Conservation (phyloP, 2,329 filamentous ascomycete species). For the Sphaerulina musiva region DNA sequence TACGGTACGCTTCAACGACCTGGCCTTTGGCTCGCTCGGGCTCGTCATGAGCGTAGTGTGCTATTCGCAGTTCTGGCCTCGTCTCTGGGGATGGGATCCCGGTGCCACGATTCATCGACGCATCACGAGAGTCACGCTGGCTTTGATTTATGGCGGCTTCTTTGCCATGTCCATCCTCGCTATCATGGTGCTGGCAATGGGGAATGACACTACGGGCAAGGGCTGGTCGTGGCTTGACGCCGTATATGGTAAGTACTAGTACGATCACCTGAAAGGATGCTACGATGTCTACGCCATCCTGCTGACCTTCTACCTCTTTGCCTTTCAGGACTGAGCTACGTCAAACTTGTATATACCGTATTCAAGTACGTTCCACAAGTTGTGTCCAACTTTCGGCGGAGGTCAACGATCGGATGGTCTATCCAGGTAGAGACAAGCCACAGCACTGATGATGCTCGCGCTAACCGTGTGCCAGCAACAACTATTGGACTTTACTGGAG, state of each 20-base stretch:
- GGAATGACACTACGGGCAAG: slow-evolving; percentile 42
- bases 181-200: slow-evolving; percentile 41
- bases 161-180: slow-evolving; percentile 48
- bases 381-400: slow-evolving; percentile 72
- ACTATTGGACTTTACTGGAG: slow-evolving; percentile 74
- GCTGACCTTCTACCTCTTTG: too few relatives aligned
- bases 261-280: too few relatives aligned
- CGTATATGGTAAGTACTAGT: slow-evolving; percentile 41
- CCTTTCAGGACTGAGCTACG: slow-evolving; percentile 59
- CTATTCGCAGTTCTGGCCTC: slow-evolving; percentile 68
- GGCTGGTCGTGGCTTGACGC: slow-evolving; percentile 61
- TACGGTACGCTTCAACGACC: slow-evolving; percentile 83
- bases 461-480: slow-evolving; percentile 52
- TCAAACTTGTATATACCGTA: slow-evolving; percentile 81
- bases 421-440: slow-evolving; percentile 44
- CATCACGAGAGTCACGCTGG: slow-evolving; percentile 57
- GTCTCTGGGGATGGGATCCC: slow-evolving; percentile 68
- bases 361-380: slow-evolving; percentile 91
- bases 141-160: slow-evolving; percentile 63
- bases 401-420: slow-evolving; percentile 81
- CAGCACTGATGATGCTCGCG: background rate
- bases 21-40: slow-evolving; percentile 79
- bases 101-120: slow-evolving; percentile 43
- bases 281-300: too few relatives aligned
- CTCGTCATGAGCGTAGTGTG: slow-evolving; percentile 63